Evolutionary conservation across 2,329 filamentous ascomycete species (phyloP), one percentile per base, ranked within the genome.

Genomic region (Dothideomycetidae sp.): DNA sequence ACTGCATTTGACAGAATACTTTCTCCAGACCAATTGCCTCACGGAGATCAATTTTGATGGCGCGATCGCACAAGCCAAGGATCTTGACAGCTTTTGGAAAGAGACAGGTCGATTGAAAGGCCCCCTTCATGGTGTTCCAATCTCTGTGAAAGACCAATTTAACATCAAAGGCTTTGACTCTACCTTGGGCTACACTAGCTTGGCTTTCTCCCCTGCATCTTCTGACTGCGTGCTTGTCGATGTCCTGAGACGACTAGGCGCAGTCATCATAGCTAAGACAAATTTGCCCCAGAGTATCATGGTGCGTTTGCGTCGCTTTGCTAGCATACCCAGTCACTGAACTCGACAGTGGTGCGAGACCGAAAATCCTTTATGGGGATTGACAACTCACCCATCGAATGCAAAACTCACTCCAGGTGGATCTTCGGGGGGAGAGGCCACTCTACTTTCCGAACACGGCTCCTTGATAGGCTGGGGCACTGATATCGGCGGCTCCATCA

Each of bases 61-160:
- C 50, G 67, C 67, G 2, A 55, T 70, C 31, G 50, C 55, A 16
- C 55, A 56, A 31, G 67, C 68, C 4, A 58, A 62, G 44, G 54
- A 61, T 29, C 57, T 70, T 2, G 68, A 72, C 46, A 54, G 61
- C 0, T 58, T 70, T 39, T 53, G 67, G 3, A 46, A 51, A 10
- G 53, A 51, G 31, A 62, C 55, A 5, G 57, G 56, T 21, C 48
- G 55, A 43, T 49, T 61, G 0, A 55, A 65, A 30, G 77, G 77
- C 0, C 74, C 76, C 5, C 62, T 81, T 3, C 75, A 81, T 50
- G 77, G 73, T 54, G 32, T 76, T 0, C 71, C 71, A 1, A 60
- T 76, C 37, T 70, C 73, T 0, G 62, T 81, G 35, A 81, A 81
- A 48, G 76, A 80, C 54, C 72, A 74, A 47, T 74, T 79, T 57